Base-by-base conservation (phyloP, 495 filamentous ascomycete species). In the Aspergillus coremiiformis region DNA sequence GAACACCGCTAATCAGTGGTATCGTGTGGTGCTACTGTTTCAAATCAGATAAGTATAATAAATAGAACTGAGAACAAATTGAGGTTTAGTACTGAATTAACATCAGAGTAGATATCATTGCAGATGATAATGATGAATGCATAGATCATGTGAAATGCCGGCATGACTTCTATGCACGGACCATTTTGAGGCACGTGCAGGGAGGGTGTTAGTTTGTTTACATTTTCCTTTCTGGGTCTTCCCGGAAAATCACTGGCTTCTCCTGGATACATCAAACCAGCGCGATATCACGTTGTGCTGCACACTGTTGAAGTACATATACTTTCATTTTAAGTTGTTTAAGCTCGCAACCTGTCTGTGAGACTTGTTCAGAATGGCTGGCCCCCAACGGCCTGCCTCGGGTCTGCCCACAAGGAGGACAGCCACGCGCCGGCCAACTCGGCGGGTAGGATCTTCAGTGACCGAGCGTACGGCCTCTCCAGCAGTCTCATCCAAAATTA, bases 401-500 rank as follows among this genome's bases (percentile, higher is more conserved):
- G 73, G 68, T 52, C 65, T 76, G 52, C 72, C 76, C 14, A 69
- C 70, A 29, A 82, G 74, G 63, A 80, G 75, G 59, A 68, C 73
- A 44, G 69, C 80, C 68, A 76, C 80, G 70, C 78, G 80, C 55
- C 80, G 79, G 56, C 76, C 83, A 6, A 66, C 66, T 30, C 60
- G 71, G 51, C 62, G 73, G 51, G 51, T 62, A 12, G 63, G 62
- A 14, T 67, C 70, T 30, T 51, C 65, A 9, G 58, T 49, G 2
- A 50, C 71, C 27, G 66, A 72, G 19, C 58, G 80, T 49, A 73
- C 79, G 23, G 62, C 72, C 20, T 89, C 90, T 5, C 86, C 90
- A 12, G 76, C 84, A 49, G 79, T 82, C 2, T 62, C 75, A 8
- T 83, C 84, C 11, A 74, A 72, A 37, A 66, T 72, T 3, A 72